Base-by-base conservation (phyloP, 1,139 yeast genomes). In the Geotrichum candidum region DNA sequence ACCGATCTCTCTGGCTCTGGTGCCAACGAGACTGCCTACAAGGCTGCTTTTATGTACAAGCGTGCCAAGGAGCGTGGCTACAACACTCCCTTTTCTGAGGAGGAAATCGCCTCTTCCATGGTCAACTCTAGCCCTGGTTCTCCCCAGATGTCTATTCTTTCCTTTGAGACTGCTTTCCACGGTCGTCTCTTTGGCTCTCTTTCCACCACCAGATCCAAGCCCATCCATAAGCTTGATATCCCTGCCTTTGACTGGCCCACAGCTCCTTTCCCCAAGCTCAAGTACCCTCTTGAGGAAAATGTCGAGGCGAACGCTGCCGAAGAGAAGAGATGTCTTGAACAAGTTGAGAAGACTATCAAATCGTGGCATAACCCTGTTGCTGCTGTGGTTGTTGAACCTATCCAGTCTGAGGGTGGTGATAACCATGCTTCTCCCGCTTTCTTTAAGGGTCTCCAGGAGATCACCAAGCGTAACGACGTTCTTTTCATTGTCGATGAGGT, bases 201-300 rank as follows among this genome's bases (percentile, higher is more conserved):
- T 52, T 84, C 92, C 29, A 82, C 88, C 66, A 88, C 96, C 35
- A 80, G 91, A 73, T 86, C 94, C 60, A 88, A 87, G 79, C 91
- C 95, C 66, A 82, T 88, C 68, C 95, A 88, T 79, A 88, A 88
- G 78, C 81, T 88, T 74, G 96, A 88, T 72, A 83, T 88, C 74
- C 96, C 96, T 64, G 83, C 91, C 18, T 88, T 88, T 78, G 83
- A 87, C 69, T 88, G 96, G 96, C 96, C 96, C 72, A 87, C 86
- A 75, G 94, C 95, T 54, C 84, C 87, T 67, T 88, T 85, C 80
- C 96, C 96, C 63, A 71, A 82, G 56, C 84, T 87, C 76, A 78
- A 84, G 75, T 88, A 88, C 73, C 96, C 95, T 64, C 80, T 87
- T 68, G 87, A 82, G 63, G 77, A 80, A 64, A 72, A 83, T 71